These are phyloP conservation scores for Nectriaceae sp. DNA, from an alignment of 2,329 filamentous ascomycete genomes.

Conservation along the genomic window DNA sequence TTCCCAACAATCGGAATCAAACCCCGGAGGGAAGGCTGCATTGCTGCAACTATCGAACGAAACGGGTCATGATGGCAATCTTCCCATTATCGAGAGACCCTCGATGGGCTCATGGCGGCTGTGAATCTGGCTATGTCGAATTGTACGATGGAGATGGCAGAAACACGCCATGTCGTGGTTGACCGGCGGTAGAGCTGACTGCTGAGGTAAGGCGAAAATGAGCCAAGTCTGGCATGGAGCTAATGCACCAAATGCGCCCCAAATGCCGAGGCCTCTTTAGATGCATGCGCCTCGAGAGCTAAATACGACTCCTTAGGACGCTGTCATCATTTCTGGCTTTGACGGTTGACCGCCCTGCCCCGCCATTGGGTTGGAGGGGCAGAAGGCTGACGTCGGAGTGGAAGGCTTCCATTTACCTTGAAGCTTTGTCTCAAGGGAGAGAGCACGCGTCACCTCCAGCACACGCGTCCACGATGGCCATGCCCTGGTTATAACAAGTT, in stretches of 20 bases:
- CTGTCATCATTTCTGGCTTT: constrained; percentile 1
- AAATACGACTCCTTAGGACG: constrained; percentile 1
- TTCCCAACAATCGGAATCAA: not conserved
- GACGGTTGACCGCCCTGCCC: constrained; percentile 9
- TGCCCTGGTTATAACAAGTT: not conserved
- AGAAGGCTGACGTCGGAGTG: constrained; percentile 20
- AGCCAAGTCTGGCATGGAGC: constrained; percentile 10
- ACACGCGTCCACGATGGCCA: not conserved
- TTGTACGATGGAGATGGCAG: constrained; percentile 12
- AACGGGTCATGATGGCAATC: not conserved
- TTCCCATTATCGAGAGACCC: not conserved
- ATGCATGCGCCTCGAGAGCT: not conserved
- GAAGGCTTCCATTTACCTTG: constrained; percentile 16
- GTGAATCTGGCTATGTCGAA: not conserved
- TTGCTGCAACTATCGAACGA: not conserved
- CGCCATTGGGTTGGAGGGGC: constrained; percentile 24
- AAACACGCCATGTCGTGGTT: constrained; percentile 14
- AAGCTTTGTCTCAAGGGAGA: not conserved
- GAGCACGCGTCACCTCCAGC: not conserved
- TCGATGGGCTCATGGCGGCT: not conserved
- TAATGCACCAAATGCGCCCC: not conserved
- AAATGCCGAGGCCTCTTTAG: constrained; percentile 2
- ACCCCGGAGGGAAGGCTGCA: not conserved
- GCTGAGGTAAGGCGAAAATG: constrained; percentile 5
- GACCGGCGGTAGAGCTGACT: constrained; percentile 4